These are phyloP conservation scores for Buddleja alternifolia DNA, from an alignment of 257 asterid species.

Conservation along the genomic window DNA sequence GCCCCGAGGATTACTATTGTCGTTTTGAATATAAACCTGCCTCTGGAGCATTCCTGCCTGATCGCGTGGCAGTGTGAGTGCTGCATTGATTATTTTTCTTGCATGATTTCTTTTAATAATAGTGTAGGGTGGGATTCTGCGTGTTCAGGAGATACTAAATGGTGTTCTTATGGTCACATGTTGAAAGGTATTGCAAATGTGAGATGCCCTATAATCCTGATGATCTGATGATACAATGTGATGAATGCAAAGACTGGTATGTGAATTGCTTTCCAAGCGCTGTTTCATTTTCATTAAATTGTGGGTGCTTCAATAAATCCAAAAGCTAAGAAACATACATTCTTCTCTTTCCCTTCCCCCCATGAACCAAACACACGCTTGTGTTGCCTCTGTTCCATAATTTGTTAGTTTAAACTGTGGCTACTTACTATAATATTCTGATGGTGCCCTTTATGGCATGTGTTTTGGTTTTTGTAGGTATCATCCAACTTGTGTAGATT, in stretches of 20 bases:
- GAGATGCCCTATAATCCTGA: slow-evolving; percentile 78
- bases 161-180: slow-evolving; percentile 19
- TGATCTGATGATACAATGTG: slow-evolving; percentile 69
- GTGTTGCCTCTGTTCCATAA: not conserved
- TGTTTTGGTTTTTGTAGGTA: slow-evolving; percentile 46
- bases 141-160: slow-evolving; percentile 27
- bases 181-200: slow-evolving; percentile 69
- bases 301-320: not conserved
- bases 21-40: slow-evolving; percentile 60
- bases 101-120: not conserved
- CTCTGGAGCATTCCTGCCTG: slow-evolving; percentile 59
- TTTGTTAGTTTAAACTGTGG: not conserved
- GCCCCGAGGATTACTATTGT: slow-evolving; percentile 58
- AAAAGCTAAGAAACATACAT: not conserved
- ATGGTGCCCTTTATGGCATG: not conserved
- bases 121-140: not conserved
- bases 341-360: too few relatives aligned
- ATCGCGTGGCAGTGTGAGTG: slow-evolving; percentile 72
- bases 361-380: not conserved
- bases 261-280: not conserved
- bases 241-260: slow-evolving; percentile 73
- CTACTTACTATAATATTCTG: not conserved
- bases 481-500: slow-evolving; percentile 71
- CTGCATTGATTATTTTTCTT: not conserved
- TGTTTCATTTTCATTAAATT: not conserved